phyloP scores from a whole-genome alignment of 2,329 filamentous ascomycete genomes.

The Purpureocillium takamizusanense region DNA sequence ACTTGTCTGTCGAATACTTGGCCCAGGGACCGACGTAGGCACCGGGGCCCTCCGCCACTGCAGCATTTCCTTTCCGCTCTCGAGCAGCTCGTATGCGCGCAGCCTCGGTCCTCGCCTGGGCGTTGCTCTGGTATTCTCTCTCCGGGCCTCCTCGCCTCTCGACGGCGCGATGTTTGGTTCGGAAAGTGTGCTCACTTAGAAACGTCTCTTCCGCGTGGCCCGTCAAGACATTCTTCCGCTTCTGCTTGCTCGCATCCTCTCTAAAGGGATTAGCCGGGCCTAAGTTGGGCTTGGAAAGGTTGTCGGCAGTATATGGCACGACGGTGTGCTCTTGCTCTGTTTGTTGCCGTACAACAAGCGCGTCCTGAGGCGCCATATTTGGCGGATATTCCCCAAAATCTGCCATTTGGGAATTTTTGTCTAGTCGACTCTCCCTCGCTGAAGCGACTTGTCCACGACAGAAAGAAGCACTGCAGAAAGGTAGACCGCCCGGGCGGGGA shows the following conservation, averaged over 20 bases:
- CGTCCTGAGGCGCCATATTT: conserved; percentile 56
- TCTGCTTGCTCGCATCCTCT: conserved; percentile 48
- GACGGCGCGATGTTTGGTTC: conserved; percentile 75
- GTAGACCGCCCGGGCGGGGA: too few species aligned
- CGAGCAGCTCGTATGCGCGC: conserved; percentile 61
- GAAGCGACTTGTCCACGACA: too few species aligned
- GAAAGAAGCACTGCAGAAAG: too few species aligned
- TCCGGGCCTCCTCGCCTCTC: conserved; percentile 55
- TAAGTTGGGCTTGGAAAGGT: conserved; percentile 54
- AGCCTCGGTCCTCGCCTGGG: conserved; percentile 60
- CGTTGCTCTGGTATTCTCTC: conserved; percentile 44
- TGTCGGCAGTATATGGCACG: conserved; percentile 60
- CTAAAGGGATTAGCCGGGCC: conserved; percentile 72
- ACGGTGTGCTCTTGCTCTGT: conserved; percentile 50
- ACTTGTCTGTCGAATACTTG: conserved; percentile 63
- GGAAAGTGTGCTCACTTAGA: conserved; percentile 85
- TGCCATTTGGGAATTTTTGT: conserved; percentile 35
- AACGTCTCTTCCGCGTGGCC: conserved; percentile 82
- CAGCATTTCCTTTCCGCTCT: conserved; percentile 77
- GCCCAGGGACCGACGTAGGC: conserved; percentile 96
- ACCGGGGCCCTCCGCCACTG: conserved; percentile 75
- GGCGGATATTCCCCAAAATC: conserved; percentile 56
- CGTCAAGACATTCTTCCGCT: conserved; percentile 76
- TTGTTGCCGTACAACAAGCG: conserved; percentile 48
- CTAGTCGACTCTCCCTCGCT: too few species aligned